These are phyloP conservation scores for Medicago ruthenica DNA, from an alignment of 306 rosid genomes.

Conservation along the genomic window DNA sequence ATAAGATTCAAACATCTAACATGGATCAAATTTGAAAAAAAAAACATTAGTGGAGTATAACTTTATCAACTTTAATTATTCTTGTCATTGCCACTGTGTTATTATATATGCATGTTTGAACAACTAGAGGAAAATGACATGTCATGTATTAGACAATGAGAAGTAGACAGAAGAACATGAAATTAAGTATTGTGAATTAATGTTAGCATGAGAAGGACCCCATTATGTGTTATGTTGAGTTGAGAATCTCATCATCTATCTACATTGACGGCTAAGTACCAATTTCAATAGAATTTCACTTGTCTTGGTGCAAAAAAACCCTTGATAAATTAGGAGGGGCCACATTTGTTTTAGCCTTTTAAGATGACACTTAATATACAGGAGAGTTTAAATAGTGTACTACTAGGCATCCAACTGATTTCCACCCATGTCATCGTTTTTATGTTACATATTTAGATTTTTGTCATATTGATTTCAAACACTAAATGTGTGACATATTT, in stretches of 20 bases:
- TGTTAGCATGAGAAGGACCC: slow-evolving; percentile 60
- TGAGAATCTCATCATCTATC: slow-evolving; percentile 42
- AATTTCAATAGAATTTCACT: slow-evolving; percentile 34
- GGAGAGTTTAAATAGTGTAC: too few relatives aligned
- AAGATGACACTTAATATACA: not conserved
- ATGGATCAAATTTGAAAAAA: slow-evolving; percentile 36
- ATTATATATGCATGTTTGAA: slow-evolving; percentile 26
- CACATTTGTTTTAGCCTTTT: slow-evolving; percentile 13
- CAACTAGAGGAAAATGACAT: slow-evolving; percentile 56
- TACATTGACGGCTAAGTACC: slow-evolving; percentile 44
- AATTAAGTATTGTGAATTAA: slow-evolving; percentile 41
- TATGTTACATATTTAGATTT: not conserved
- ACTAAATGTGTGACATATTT: not conserved
- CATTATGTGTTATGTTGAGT: slow-evolving; percentile 46
- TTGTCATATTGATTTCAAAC: not conserved
- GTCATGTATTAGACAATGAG: slow-evolving; percentile 38
- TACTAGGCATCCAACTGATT: not conserved
- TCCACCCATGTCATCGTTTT: not conserved
- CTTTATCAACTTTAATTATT: slow-evolving; percentile 37
- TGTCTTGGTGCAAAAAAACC: not conserved
- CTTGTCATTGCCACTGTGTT: not conserved
- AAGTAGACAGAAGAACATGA: slow-evolving; percentile 34
- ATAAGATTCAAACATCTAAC: slow-evolving; percentile 37
- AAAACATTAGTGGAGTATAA: slow-evolving; percentile 40
- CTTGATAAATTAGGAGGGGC: slow-evolving; percentile 26